A percentile compares a stretch with the other conserved stretches of the same genome.
These are phyloP conservation scores for Eurotiales sp. DNA, from an alignment of 2,329 filamentous ascomycete species.

Conservation along the genomic window DNA sequence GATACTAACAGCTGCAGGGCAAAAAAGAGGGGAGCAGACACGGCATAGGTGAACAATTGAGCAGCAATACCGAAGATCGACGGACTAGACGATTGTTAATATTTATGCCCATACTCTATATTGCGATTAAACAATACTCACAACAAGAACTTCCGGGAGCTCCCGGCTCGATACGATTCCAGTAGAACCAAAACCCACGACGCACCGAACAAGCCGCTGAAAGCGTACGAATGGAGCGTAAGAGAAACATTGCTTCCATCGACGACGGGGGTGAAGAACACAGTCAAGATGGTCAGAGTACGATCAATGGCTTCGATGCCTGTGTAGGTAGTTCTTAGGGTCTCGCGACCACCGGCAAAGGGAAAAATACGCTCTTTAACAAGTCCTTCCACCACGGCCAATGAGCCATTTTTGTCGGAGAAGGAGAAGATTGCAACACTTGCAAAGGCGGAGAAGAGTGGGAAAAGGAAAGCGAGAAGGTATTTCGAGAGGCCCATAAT, in stretches of 20 bases:
- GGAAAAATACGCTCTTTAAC: conserved; percentile 22
- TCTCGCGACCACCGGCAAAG: not conserved
- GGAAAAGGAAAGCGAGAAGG: conserved; percentile 16
- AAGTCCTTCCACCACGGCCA: conserved; percentile 24
- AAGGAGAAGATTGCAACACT: conserved; percentile 34
- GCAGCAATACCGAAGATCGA: conserved; percentile 39
- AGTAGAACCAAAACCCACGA: conserved; percentile 43
- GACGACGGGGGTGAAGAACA: conserved; percentile 40
- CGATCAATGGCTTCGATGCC: conserved; percentile 31
- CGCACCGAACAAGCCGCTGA: conserved; percentile 40
- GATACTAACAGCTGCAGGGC: conserved; percentile 43
- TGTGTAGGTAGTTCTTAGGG: conserved; percentile 30
- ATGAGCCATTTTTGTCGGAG: conserved; percentile 28
- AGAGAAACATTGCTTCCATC: conserved; percentile 36
- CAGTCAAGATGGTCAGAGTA: conserved; percentile 28
- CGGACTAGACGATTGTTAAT: conserved; percentile 21
- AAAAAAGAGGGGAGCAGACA: conserved; percentile 43
- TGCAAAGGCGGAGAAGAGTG: conserved; percentile 28
- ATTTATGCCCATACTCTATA: too few relatives aligned
- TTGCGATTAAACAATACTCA: too few relatives aligned
- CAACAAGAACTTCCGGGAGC: conserved; percentile 41
- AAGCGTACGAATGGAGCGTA: conserved; percentile 34
- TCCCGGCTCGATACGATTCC: conserved; percentile 45
- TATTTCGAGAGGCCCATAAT: not conserved
- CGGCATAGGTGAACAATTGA: conserved; percentile 43